phyloP scores from a whole-genome alignment of 2,329 filamentous ascomycete species.

The Cercospora janseana region DNA sequence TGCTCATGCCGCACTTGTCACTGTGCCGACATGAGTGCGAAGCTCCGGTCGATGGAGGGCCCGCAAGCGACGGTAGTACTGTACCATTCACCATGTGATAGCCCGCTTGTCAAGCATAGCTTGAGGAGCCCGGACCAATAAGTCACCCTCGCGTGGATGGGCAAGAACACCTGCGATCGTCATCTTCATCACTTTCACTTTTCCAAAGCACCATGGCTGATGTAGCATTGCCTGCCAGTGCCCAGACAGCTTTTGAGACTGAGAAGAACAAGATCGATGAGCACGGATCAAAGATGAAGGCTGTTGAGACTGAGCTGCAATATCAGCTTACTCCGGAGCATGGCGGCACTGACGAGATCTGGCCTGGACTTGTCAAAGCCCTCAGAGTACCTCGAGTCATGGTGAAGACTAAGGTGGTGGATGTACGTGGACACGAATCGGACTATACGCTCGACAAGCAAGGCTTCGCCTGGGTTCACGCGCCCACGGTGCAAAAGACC shows the following conservation, averaged over 20 bases:
- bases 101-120: too few relatives aligned
- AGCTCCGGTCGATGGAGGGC: too few relatives aligned
- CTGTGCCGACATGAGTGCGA: too few relatives aligned
- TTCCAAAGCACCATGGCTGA: too few relatives aligned
- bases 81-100: too few relatives aligned
- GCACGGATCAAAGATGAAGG: conserved; percentile 1
- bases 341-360: conserved; percentile 15
- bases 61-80: too few relatives aligned
- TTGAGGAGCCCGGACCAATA: too few relatives aligned
- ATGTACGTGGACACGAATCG: conserved; percentile 7
- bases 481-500: conserved; percentile 3
- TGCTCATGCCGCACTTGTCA: too few relatives aligned
- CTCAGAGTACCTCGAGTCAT: conserved; percentile 10
- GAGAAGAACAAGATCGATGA: background rate
- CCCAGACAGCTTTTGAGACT: background rate
- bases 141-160: too few relatives aligned
- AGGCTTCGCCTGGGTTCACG: conserved; percentile 11
- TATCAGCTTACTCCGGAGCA: conserved; percentile 12
- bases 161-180: too few relatives aligned
- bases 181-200: too few relatives aligned
- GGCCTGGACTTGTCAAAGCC: conserved; percentile 15
- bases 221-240: conserved; percentile 1
- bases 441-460: conserved; percentile 14
- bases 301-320: conserved; percentile 11
- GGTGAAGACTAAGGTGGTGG: conserved; percentile 10